Evolutionary conservation across 768 basidiomycete genomes (phyloP).

Genomic region (Podaxis sp.): DNA sequence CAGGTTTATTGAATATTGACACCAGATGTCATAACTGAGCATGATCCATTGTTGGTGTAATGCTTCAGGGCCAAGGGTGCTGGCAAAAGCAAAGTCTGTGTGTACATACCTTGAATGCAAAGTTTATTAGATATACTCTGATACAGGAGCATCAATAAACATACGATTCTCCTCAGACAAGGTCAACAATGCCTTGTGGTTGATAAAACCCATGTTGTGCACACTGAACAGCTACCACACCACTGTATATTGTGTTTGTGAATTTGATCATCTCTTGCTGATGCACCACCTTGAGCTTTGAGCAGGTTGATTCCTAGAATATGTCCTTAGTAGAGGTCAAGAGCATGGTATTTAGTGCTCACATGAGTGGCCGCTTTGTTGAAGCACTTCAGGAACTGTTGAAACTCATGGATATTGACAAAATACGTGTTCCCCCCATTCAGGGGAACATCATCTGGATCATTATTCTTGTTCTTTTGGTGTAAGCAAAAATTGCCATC

Average conservation of each 20-base stretch:
- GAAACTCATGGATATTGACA: conserved; percentile 18
- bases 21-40: conserved; percentile 25
- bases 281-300: conserved; percentile 24
- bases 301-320: conserved; percentile 23
- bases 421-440: conserved; percentile 27
- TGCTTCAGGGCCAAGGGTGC: conserved; percentile 18
- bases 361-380: background rate
- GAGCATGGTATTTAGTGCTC: too few relatives aligned
- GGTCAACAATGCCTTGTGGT: conserved; percentile 25
- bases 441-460: conserved; percentile 12
- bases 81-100: conserved; percentile 26
- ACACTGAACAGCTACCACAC: conserved; percentile 29
- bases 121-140: background rate
- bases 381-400: conserved; percentile 18
- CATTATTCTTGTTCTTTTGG: too few relatives aligned
- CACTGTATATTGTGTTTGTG: conserved; percentile 23
- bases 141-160: background rate
- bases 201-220: conserved; percentile 29
- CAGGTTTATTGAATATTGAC: background rate
- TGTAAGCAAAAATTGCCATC: too few relatives aligned
- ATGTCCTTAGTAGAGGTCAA: background rate
- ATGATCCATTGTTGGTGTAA: conserved; percentile 19
- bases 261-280: conserved; percentile 20
- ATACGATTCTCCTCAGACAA: conserved; percentile 28
- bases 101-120: conserved; percentile 19